Evolutionary conservation across 352 stramenopile genomes (phyloP), one percentile per base, ranked within the genome.

Genomic region (Phytophthora pluvialis): DNA sequence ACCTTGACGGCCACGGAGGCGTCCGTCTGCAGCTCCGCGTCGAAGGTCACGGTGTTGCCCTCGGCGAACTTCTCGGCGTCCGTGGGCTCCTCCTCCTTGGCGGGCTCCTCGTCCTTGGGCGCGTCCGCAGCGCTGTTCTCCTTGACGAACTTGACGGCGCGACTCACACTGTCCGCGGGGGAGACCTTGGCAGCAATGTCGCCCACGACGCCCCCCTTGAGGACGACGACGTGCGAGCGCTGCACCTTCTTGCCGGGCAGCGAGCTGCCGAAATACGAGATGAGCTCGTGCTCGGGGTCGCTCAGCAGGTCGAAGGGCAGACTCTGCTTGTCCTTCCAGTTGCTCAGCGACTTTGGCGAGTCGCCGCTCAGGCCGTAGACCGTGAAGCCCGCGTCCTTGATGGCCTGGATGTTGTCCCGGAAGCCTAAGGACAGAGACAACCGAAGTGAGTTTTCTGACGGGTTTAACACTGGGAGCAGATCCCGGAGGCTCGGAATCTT

Each of bases 191-290:
- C 69, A 52, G 90, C 73, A n/a, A 96, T 81, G 43, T 96, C 86
- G 12, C 81, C 87, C 16, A 94, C 81, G 29, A 92, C 75, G 47
- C 88, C 88, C 21, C 83, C 83, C 63, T 93, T 87, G 25, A 92
- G 69, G 25, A 96, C 78, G 18, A 96, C 71, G 2, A 96, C 81
- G 64, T 96, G 88, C 58, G 88, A 96, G 36, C 88, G 86, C 68
- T 93, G 83, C 44, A 94, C 71, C 69, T 94, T 94, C 28, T 73
- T 78, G 49, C 88, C 86, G 1, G 77, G 77, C 48, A 94, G 64
- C 4, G 88, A 95, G 67, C 82, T 93, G 50, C 88, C 88, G 73
- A 96, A 94, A 73, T 94, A 91, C 69, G 86, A 83, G 64, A 94
- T 94, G 29, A 96, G 75, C 42, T 91, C 70, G 58, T 94, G 85